Evolutionary conservation across 1,284 basidiomycete species (phyloP).

Genomic region (Mycosarcoma maydis): DNA sequence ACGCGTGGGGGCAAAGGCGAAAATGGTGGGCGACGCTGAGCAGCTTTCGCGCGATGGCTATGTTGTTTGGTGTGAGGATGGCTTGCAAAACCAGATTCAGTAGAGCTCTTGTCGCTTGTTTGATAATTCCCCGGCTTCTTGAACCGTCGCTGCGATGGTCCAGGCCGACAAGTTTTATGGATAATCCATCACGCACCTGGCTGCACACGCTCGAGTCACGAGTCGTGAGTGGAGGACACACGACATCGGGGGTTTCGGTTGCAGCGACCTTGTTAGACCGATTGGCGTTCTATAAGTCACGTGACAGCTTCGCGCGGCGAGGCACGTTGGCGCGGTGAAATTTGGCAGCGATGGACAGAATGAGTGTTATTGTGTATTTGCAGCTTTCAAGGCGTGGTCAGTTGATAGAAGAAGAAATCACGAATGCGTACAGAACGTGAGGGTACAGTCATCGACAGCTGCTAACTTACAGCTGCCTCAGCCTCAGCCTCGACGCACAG

Average conservation of each 20-base stretch:
- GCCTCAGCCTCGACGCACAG: not conserved
- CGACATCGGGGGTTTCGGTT: conserved; percentile 21
- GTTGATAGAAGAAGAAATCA: too few relatives aligned
- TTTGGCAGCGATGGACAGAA: conserved; percentile 12
- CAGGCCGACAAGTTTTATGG: conserved; percentile 4
- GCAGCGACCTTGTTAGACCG: conserved; percentile 1
- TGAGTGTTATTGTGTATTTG: conserved; percentile 6
- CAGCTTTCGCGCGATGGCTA: not conserved
- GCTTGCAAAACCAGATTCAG: too few relatives aligned
- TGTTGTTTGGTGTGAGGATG: too few relatives aligned
- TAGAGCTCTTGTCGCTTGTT: too few relatives aligned
- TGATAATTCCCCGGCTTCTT: conserved; percentile 17
- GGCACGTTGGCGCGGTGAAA: conserved; percentile 7
- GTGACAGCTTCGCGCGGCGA: conserved; percentile 17
- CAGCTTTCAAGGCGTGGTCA: too few relatives aligned
- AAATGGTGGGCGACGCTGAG: conserved; percentile 43
- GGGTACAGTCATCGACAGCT: not conserved
- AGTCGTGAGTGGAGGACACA: conserved; percentile 32
- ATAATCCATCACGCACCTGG: too few relatives aligned
- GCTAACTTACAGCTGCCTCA: not conserved
- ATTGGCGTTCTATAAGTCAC: conserved; percentile 1
- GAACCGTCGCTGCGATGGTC: conserved; percentile 9
- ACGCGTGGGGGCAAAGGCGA: conserved; percentile 45
- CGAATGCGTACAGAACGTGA: too few relatives aligned
- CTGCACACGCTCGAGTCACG: too few relatives aligned